Base-by-base conservation (phyloP, 805 yeast species). In the Limtongia smithiae region DNA sequence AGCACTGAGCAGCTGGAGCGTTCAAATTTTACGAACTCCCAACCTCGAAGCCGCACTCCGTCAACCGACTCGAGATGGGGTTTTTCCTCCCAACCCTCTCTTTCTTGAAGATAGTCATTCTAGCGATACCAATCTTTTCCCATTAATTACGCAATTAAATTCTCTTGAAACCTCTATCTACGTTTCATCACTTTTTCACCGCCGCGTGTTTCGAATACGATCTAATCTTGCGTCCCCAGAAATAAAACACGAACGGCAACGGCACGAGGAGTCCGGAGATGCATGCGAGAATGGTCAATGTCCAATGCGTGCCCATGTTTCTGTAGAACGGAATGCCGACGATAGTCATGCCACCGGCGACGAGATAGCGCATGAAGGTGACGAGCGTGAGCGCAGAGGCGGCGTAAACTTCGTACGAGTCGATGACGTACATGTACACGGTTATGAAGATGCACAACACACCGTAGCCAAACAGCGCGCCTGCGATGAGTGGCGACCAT, bases 371-470 rank as follows among this genome's bases (percentile, higher is more conserved):
- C 27, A 77, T 69, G 45, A 79, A 68, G 1, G 81, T 84, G 66
- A 85, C 86, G 7, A 93, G 91, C 31, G 93, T 91, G 50, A 86
- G 65, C 2, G 90, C 88, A n/a, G 87, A 80, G 0, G 94, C 94
- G 32, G 85, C 82, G 28, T 62, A 68, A 11, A 69, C 61, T 57
- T 76, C 68, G 58, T 72, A 73, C 25, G 71, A 72, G 48, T 72
- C 77, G 22, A 73, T 63, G 34, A 72, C 46, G 44, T 62, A 62
- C 67, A 69, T 70, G 60, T 72, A 65, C 7, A 71, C 67, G 7
- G 74, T 74, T 36, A 71, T 61, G 52, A 72, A 69, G 27, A 69
- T 61, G 46, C 69, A 58, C 6, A 69, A 62, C 14, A 72, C 68
- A 2, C 75, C 74, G 18, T 58, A 48, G 4, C 71, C 71, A 48